Base-by-base conservation (phyloP, 148 eudicot species). In the Vaccinium darrowii region DNA sequence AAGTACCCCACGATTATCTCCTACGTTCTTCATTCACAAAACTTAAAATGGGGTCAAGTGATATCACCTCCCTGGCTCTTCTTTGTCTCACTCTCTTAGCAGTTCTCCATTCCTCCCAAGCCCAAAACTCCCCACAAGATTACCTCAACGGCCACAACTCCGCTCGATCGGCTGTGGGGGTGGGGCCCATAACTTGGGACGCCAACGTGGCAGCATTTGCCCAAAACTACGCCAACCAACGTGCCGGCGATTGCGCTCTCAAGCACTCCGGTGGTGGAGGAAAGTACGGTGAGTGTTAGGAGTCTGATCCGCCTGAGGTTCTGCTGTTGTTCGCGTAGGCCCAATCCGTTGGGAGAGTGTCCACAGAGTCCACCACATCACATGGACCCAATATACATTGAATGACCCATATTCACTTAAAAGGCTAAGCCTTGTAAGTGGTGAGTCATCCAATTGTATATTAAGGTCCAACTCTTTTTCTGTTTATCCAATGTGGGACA, bases 101-200 rank as follows among this genome's bases (percentile, higher is more conserved):
- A 15, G 5, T 73, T 4, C 19, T 73, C 21, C 76, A 33, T 1
- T 36, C 21, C 8, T 33, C 76, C 49, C 21, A 5, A 6, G 49
- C 49, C 76, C 76, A 73, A 33, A 73, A 73, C 76, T 30, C 76
- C 47, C 21, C 1, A 0, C 49, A 73, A 73, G 50, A 73, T 49
- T 73, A 13, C 76, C 49, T 73, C 0, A 7, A 14, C 50, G 18
- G 0, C 76, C 23, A 73, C 76, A 73, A 73, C 39, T 0, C 49
- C 10, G 50, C 50, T 1, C 4, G 50, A 14, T 6, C 50, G 1
- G 49, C 39, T 0, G 49, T 73, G 1, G n/a, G 76, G 1, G 49
- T 89, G 2, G 62, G 56, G 0, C 85, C 85, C 15, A 33, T 87
- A 18, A 52, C 27, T 5, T 89, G 89, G 91, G 36, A 85, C 49